Conservation (phyloP, 2,329 filamentous ascomycete genomes). For the Epichloe coenophiala region DNA sequence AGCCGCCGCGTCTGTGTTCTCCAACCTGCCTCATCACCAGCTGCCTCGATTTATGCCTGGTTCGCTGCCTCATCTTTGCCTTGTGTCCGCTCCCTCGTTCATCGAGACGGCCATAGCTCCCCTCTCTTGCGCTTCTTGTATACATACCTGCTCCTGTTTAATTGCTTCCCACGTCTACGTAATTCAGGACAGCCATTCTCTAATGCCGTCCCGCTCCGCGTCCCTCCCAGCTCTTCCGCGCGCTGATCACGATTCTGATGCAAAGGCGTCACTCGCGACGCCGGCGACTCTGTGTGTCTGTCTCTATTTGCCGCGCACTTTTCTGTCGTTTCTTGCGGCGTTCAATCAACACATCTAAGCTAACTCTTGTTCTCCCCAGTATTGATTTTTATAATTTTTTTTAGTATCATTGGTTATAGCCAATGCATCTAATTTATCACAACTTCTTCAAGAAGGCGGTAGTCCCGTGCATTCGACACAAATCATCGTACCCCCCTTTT, state of each 20-base stretch:
- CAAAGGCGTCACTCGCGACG: not conserved
- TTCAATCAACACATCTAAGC: not conserved
- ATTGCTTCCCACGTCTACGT: not conserved
- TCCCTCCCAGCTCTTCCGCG: not conserved
- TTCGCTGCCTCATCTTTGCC: not conserved
- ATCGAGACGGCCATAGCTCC: not conserved
- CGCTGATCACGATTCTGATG: not conserved
- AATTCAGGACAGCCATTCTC: not conserved
- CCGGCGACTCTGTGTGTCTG: not conserved
- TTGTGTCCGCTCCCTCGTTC: not conserved
- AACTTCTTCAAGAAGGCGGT: not conserved
- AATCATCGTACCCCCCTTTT: not conserved
- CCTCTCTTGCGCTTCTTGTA: not conserved
- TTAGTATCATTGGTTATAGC: no score
- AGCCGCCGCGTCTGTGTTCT: not conserved
- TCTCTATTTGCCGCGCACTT: no score
- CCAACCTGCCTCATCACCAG: not conserved
- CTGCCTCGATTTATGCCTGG: not conserved
- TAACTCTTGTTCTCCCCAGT: not conserved
- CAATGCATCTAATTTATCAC: no score
- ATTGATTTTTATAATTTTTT: no score
- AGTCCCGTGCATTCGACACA: not conserved
- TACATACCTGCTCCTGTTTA: not conserved
- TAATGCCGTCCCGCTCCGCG: not conserved
- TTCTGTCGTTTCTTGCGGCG: not conserved